Evolutionary conservation across 495 filamentous ascomycete species (phyloP), one percentile per base, ranked within the genome.

Genomic region (Podospora didyma): DNA sequence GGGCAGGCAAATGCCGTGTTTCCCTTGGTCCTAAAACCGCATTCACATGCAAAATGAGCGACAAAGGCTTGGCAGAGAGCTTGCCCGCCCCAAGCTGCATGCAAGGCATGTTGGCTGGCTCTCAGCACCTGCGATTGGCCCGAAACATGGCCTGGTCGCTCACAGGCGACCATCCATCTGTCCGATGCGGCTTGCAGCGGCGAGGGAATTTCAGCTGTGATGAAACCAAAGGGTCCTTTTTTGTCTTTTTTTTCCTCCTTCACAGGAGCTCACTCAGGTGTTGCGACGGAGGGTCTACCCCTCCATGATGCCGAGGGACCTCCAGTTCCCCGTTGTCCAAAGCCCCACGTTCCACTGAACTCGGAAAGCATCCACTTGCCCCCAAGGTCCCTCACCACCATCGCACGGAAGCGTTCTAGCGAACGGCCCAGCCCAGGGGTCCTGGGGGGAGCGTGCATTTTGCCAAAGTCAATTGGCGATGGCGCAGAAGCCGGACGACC

Each of bases 1-100:
- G 39, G 1, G n/a, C 35, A 39, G 49, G 31, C 26, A 51, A 51
- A 22, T 51, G 49, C 49, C 49, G 49, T 20, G n/a, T 39, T 59
- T 55, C 58, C 58, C 39, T 60, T 60, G 52, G 48, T 52, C 58
- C 58, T 60, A 60, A 60, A 26, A 24, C 58, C 58, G 50, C 58
- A 48, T 60, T 60, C 58, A 60, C 58, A 60, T 60, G 58, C 58
- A 50, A 60, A 60, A 23, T 21, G 11, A 3, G n/a, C 46, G 19
- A 46, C 51, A 37, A 20, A 31, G 53, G 48, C 54, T 56, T 56
- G 54, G 54, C 54, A 35, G 46, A 7, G 42, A 39, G 31, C 9
- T 17, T 20, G 46, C 7, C 26, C 26, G 9, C 26, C 26, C 26
- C 3, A 31, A 31, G 26, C 26, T 31, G 4, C 26, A 31, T 31